These are phyloP conservation scores for Nannochloris sp. DNA, from an alignment of 139 green algal species.

Conservation along the genomic window DNA sequence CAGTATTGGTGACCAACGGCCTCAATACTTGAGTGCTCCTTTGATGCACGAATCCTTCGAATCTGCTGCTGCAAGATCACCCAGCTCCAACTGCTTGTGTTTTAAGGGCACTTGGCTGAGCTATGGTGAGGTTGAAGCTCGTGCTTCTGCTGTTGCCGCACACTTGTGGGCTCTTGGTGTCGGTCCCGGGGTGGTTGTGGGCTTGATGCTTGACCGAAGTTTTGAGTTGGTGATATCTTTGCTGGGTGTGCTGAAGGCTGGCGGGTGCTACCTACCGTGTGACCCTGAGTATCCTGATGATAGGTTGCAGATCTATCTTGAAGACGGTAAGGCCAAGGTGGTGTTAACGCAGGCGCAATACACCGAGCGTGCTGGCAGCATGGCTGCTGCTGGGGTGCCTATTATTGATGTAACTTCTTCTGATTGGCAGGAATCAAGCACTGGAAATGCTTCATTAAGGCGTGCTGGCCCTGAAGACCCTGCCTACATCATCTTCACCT, in stretches of 20 bases:
- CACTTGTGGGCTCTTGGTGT: not conserved
- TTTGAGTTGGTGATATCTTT: not conserved
- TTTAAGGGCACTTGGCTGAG: not conserved
- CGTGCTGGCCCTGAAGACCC: not conserved
- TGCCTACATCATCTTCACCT: too few species aligned
- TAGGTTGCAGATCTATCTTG: not conserved
- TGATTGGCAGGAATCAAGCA: not conserved
- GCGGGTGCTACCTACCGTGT: not conserved
- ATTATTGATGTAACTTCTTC: not conserved
- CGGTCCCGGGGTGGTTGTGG: too few species aligned
- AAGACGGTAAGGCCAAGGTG: not conserved
- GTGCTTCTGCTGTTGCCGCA: not conserved
- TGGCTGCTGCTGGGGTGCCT: not conserved
- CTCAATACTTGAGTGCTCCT: not conserved
- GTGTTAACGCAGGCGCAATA: not conserved
- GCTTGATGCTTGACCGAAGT: not conserved
- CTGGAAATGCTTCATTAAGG: not conserved
- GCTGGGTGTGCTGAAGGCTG: not conserved
- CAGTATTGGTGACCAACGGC: not conserved
- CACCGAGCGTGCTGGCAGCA: not conserved
- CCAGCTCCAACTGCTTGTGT: not conserved
- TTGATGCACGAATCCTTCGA: not conserved
- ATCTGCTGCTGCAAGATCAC: not conserved
- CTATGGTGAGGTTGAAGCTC: not conserved
- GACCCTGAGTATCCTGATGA: not conserved